Evolutionary conservation across 805 yeast species (phyloP).

Genomic region (Yarrowia sp.): DNA sequence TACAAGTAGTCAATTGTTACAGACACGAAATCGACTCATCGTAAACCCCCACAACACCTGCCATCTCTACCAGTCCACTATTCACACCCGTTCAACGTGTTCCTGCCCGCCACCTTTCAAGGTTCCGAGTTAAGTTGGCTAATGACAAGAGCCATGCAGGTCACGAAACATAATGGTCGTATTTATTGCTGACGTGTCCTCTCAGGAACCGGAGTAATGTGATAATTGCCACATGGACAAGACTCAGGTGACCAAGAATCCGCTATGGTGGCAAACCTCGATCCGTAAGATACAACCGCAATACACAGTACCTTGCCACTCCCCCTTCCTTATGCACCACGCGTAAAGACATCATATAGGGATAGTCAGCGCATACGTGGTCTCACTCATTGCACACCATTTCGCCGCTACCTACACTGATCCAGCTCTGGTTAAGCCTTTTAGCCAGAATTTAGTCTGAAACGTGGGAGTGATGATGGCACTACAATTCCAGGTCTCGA

Average conservation of each 20-base stretch:
- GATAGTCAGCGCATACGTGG: not conserved
- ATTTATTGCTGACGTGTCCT: slow-evolving; percentile 18
- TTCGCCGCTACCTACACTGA: not conserved
- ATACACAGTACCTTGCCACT: no score
- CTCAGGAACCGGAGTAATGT: not conserved
- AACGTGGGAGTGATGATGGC: not conserved
- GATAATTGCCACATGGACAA: not conserved
- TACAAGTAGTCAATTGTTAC: no score
- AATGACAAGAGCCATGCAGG: slow-evolving; percentile 23
- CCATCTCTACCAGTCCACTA: no score
- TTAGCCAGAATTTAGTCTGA: not conserved
- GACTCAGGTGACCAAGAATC: no score
- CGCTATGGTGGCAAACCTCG: not conserved
- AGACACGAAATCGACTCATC: no score
- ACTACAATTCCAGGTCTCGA: no score
- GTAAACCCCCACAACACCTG: no score
- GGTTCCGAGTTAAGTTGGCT: slow-evolving; percentile 21
- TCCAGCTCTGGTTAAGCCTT: no score
- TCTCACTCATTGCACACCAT: not conserved
- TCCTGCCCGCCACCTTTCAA: slow-evolving; percentile 23
- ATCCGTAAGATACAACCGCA: no score
- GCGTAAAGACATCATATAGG: not conserved
- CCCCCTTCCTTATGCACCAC: slow-evolving; percentile 9
- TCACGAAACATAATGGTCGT: slow-evolving; percentile 27
- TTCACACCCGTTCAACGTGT: not conserved